Percentiles rank a stretch among this genome's conserved stretches.
Evolutionary conservation across 371 early-diverging fungal genomes (phyloP).

Genomic region (Dichotomocladium elegans): DNA sequence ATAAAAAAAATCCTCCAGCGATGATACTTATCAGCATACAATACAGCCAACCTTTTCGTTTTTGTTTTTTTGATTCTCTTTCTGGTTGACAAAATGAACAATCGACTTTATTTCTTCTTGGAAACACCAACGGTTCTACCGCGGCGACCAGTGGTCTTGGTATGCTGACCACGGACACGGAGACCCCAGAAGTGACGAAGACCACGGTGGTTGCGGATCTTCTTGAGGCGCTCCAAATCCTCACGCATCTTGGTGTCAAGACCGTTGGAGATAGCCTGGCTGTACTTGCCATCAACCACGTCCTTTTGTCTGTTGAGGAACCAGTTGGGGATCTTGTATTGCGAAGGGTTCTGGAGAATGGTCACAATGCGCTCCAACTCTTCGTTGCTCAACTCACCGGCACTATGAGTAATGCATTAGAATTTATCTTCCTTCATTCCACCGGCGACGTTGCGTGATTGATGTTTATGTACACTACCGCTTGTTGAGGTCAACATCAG

Average conservation of each 20-base stretch:
- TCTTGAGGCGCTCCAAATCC: conserved; percentile 95
- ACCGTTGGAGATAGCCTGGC: conserved; percentile 92
- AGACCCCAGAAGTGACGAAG: conserved; percentile 97
- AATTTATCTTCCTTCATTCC: not conserved
- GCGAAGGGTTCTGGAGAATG: conserved; percentile 89
- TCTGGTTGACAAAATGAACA: not conserved
- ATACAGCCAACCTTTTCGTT: too few relatives aligned
- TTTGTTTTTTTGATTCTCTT: not conserved
- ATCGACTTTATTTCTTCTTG: conserved; percentile 82
- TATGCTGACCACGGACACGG: conserved; percentile 93
- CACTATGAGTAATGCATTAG: conserved; percentile 45
- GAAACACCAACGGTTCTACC: conserved; percentile 91
- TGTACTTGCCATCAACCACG: conserved; percentile 88
- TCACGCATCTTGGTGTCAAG: conserved; percentile 96
- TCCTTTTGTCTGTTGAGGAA: conserved; percentile 99
- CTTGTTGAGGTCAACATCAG: conserved; percentile 94
- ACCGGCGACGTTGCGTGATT: not conserved
- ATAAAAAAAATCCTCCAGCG: too few relatives aligned
- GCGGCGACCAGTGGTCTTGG: conserved; percentile 97
- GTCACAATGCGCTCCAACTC: conserved; percentile 89
- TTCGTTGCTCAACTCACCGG: conserved; percentile 95
- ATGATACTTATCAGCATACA: too few relatives aligned
- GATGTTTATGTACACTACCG: conserved; percentile 57
- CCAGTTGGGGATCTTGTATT: conserved; percentile 98
- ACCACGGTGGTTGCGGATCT: conserved; percentile 94